Evolutionary conservation across 2,329 filamentous ascomycete genomes (phyloP), one percentile per base, ranked within the genome.

Genomic region (Hyphodiscus sp.): DNA sequence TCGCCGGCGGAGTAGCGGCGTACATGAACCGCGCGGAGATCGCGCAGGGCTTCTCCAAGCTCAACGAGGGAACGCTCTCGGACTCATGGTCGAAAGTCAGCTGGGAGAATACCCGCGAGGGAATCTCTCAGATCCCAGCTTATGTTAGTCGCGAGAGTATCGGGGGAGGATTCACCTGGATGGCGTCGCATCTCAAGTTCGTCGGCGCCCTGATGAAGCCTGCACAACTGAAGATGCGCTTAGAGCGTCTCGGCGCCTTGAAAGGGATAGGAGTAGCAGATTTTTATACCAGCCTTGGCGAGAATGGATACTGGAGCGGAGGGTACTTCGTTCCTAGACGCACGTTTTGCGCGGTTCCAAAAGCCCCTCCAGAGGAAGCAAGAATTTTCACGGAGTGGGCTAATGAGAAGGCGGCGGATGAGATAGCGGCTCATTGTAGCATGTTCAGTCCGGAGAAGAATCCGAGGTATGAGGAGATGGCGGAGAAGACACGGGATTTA

Each of bases 121-220:
- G 23, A 26, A 71, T 76, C 47, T 67, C 74, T 20, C 57, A 80
- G 56, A 78, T 77, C 1, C 70, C 80, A 9, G 77, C 77, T 11
- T 81, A 82, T 58, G 73, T 82, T 65, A 81, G 80, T 64, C 72
- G 77, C 7, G 78, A 78, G 15, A 81, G 77, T 43, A 78, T 82
- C 1, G 83, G 83, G 2, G 78, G 83, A 51, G 88, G 89, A 1
- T 86, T 89, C 60, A 80, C 78, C 18, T 95, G 89, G 84, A 81
- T 91, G 3, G 83, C 85, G 0, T 87, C 86, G 16, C 91, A 96
- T 68, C 81, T 95, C 49, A 88, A 89, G 38, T 96, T 95, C 63
- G 86, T 95, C 1, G 89, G 89, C 0, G 85, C 87, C 45, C 76
- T 96, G 1, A 79, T 90, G 60, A 85, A 87, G 50, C 82, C 83